Percentiles rank a stretch among this genome's conserved stretches.
phyloP scores from a whole-genome alignment of 225 moss, liverwort and hornwort genomes.

The Anthoceros angustus region DNA sequence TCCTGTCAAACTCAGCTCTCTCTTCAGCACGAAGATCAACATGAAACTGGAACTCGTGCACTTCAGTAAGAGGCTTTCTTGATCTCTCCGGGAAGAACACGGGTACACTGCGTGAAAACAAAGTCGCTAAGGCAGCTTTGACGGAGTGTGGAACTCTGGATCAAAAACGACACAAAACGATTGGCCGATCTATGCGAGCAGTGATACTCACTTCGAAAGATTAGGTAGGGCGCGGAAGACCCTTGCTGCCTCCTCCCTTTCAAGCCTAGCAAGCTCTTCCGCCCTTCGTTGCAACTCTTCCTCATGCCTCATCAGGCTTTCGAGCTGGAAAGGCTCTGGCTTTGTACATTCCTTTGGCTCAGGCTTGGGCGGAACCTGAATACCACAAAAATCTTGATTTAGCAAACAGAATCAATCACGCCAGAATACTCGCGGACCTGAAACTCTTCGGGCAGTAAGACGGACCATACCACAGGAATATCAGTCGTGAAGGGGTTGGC shows the following conservation, averaged over 20 bases:
- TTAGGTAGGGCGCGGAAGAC: slow-evolving; percentile 80
- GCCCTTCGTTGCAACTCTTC: slow-evolving; percentile 39
- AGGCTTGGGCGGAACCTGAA: slow-evolving; percentile 56
- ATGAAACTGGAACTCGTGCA: slow-evolving; percentile 77
- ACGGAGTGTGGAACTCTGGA: neutral
- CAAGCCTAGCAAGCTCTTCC: slow-evolving; percentile 22
- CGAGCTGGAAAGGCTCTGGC: slow-evolving; percentile 64
- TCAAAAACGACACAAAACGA: no score
- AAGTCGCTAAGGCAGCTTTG: neutral
- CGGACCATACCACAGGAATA: slow-evolving; percentile 45
- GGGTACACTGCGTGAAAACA: slow-evolving; percentile 31
- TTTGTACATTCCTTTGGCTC: slow-evolving; percentile 45
- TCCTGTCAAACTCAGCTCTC: slow-evolving; percentile 80
- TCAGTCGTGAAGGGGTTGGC: slow-evolving; percentile 88
- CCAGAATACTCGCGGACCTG: neutral
- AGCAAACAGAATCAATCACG: neutral
- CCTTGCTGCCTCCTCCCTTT: slow-evolving; percentile 37
- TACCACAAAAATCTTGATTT: neutral
- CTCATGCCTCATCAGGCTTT: slow-evolving; percentile 60
- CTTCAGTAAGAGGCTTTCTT: slow-evolving; percentile 75
- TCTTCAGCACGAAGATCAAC: slow-evolving; percentile 58
- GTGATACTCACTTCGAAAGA: slow-evolving; percentile 49
- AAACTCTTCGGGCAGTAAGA: neutral
- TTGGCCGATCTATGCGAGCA: neutral
- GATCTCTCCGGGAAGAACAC: slow-evolving; percentile 71